These are phyloP conservation scores for Teunomyces atbi DNA, from an alignment of 805 yeast genomes.

Conservation along the genomic window DNA sequence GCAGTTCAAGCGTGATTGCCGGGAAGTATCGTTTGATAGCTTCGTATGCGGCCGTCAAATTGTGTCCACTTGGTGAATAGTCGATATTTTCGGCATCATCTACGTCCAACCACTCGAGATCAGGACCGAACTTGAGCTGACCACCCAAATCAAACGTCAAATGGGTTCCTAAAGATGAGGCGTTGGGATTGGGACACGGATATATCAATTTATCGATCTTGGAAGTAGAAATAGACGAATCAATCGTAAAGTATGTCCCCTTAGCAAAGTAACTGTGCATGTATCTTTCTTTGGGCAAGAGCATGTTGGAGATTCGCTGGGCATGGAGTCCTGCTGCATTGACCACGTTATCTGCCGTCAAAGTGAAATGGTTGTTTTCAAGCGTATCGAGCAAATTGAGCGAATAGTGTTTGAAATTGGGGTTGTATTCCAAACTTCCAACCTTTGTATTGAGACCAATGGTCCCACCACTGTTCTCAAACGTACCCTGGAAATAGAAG, in stretches of 20 bases:
- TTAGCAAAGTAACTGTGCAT: constrained; percentile 68
- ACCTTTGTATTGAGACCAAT: constrained; percentile 64
- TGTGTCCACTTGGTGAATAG: constrained; percentile 47
- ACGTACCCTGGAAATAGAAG: constrained; percentile 52
- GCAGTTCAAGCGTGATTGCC: constrained; percentile 44
- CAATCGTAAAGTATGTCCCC: constrained; percentile 75
- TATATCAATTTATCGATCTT: constrained; percentile 48
- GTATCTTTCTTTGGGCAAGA: constrained; percentile 63
- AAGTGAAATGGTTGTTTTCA: constrained; percentile 29
- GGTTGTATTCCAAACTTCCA: constrained; percentile 30
- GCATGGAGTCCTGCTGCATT: constrained; percentile 84
- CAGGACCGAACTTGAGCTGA: constrained; percentile 82
- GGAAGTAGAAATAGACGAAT: constrained; percentile 34
- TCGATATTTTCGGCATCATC: constrained; percentile 34
- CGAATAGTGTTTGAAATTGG: constrained; percentile 18
- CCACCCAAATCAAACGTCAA: constrained; percentile 82
- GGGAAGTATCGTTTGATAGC: constrained; percentile 68
- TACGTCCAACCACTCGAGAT: constrained; percentile 71
- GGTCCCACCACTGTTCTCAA: constrained; percentile 63
- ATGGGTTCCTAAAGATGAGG: constrained; percentile 84
- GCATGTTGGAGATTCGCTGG: constrained; percentile 63
- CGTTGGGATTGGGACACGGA: constrained; percentile 69
- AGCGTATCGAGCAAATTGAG: constrained; percentile 28
- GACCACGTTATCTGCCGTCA: constrained; percentile 57
- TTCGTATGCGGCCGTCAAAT: constrained; percentile 52